These are phyloP conservation scores for Alternaria gaisen DNA, from an alignment of 2,329 filamentous ascomycete genomes.

Conservation along the genomic window DNA sequence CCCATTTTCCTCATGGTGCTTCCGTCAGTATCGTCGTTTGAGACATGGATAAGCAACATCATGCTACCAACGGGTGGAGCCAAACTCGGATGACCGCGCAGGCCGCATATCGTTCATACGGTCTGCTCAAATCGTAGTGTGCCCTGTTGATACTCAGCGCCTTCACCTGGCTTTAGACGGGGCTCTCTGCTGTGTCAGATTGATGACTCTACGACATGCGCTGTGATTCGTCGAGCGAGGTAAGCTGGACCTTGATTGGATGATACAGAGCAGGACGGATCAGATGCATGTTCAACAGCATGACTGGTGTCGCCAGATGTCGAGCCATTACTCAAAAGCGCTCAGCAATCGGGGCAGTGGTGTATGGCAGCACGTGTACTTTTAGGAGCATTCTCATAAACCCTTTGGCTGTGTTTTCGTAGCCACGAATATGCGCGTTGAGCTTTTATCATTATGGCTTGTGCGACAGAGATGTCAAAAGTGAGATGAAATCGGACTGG, in stretches of 20 bases:
- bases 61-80: slow-evolving; percentile 8
- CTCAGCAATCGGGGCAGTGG: slow-evolving; percentile 8
- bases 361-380: slow-evolving; percentile 38
- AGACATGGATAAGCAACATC: slow-evolving; percentile 13
- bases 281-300: slow-evolving; percentile 4
- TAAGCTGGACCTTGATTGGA: slow-evolving; percentile 3
- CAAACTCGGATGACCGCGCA: slow-evolving; percentile 15
- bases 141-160: slow-evolving; percentile 16
- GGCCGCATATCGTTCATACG: slow-evolving; percentile 17
- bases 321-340: slow-evolving; percentile 7
- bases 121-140: slow-evolving; percentile 21
- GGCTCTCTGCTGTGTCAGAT: neutral
- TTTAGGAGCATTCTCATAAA: slow-evolving; percentile 46
- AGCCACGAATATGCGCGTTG: slow-evolving; percentile 7
- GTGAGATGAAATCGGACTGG: neutral
- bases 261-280: neutral
- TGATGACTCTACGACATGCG: slow-evolving; percentile 6
- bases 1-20: slow-evolving; percentile 13
- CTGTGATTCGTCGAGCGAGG: slow-evolving; percentile 3
- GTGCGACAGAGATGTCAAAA: neutral
- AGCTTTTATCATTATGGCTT: neutral
- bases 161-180: slow-evolving; percentile 9
- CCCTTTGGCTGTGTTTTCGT: slow-evolving; percentile 9
- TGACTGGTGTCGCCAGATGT: neutral
- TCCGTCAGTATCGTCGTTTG: slow-evolving; percentile 15